Conservation (phyloP, 768 basidiomycete genomes). For the Suillus placidus region DNA sequence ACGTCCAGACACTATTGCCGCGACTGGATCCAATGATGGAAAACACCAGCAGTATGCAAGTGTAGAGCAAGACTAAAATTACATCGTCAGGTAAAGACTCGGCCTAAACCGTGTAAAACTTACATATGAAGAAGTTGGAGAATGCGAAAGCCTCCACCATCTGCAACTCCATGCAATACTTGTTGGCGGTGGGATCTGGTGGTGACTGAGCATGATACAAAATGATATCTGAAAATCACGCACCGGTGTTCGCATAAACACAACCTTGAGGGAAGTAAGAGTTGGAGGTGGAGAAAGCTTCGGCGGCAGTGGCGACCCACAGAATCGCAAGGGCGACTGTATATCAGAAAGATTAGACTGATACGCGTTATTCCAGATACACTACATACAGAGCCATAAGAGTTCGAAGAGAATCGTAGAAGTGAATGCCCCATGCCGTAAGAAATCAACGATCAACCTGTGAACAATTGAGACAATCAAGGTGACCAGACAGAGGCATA, state of each 20-base stretch:
- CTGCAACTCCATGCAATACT: constrained; percentile 32
- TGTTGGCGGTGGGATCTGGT: constrained; percentile 15
- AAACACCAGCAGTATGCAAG: constrained; percentile 25
- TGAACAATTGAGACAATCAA: constrained; percentile 6
- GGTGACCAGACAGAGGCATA: too few relatives aligned
- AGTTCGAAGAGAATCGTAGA: constrained; percentile 44
- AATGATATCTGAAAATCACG: neutral
- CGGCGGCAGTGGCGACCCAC: constrained; percentile 42
- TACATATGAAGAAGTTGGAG: constrained; percentile 39
- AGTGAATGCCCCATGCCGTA: constrained; percentile 40
- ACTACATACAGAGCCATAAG: constrained; percentile 38
- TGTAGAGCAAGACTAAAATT: constrained; percentile 37
- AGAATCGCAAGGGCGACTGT: constrained; percentile 39
- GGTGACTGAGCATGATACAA: constrained; percentile 4
- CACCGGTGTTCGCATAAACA: constrained; percentile 12
- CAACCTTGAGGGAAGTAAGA: constrained; percentile 18
- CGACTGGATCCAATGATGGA: constrained; percentile 29
- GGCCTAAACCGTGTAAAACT: constrained; percentile 10
- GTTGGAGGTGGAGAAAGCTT: constrained; percentile 19
- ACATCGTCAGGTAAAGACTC: neutral
- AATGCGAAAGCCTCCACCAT: constrained; percentile 40
- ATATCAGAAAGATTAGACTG: neutral
- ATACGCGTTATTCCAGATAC: neutral
- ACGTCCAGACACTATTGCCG: constrained; percentile 36
- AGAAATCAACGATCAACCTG: constrained; percentile 39